These are phyloP conservation scores for Fusarium caatingaense DNA, from an alignment of 2,329 filamentous ascomycete genomes.

Conservation along the genomic window DNA sequence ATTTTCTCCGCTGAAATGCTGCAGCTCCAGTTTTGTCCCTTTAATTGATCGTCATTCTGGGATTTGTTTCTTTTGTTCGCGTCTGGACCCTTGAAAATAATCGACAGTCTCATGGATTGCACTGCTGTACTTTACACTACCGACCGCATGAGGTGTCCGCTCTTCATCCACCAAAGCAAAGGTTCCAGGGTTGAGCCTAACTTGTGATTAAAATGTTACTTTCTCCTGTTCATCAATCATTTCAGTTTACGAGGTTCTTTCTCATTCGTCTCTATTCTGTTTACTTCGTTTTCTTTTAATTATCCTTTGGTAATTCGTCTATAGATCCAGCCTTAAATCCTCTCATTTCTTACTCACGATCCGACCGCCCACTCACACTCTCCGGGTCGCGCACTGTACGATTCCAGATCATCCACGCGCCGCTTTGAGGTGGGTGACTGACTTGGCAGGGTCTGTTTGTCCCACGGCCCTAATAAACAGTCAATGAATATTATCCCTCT, in stretches of 20 bases:
- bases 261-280: not conserved
- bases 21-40: constrained; percentile 12
- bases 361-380: constrained; percentile 33
- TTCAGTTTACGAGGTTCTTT: not conserved
- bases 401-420: constrained; percentile 43
- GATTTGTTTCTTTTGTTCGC: not conserved
- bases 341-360: constrained; percentile 40
- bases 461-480: constrained; percentile 26
- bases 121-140: constrained; percentile 6
- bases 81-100: not conserved
- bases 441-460: constrained; percentile 44
- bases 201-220: not conserved
- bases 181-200: constrained; percentile 21
- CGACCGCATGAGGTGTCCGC: constrained; percentile 14
- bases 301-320: constrained; percentile 1
- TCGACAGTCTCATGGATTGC: not conserved
- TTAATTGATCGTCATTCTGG: constrained; percentile 2
- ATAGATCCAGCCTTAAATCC: constrained; percentile 18
- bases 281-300: not conserved
- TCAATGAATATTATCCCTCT: not conserved
- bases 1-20: constrained; percentile 28
- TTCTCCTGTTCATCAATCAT: not conserved
- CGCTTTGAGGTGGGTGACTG: constrained; percentile 31
- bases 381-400: constrained; percentile 38
- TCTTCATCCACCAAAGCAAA: constrained; percentile 27